Evolutionary conservation across 2,329 filamentous ascomycete genomes (phyloP).

Genomic region (Graphilbum ipis-grandicollis): DNA sequence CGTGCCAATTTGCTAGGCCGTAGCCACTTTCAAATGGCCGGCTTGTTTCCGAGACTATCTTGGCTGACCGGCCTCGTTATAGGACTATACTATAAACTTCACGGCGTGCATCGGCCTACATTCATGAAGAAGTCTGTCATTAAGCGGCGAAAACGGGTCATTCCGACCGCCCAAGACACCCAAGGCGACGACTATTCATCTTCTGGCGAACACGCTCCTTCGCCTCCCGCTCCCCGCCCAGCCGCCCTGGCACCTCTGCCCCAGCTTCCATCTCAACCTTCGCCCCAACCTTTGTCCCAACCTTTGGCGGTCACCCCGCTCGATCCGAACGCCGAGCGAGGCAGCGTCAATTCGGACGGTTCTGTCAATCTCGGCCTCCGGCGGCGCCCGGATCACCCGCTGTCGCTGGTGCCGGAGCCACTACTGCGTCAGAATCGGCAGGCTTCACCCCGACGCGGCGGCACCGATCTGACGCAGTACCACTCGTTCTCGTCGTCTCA

Average conservation of each 20-base stretch:
- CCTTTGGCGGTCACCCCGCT: constrained; percentile 8
- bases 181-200: constrained; percentile 21
- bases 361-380: constrained; percentile 45
- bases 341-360: constrained; percentile 43
- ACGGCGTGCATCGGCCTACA: constrained; percentile 79
- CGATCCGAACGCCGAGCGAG: constrained; percentile 26
- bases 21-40: too few species aligned
- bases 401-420: constrained; percentile 29
- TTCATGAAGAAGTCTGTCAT: constrained; percentile 99
- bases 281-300: too few species aligned
- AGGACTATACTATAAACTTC: constrained; percentile 94
- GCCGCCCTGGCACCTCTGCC: not conserved
- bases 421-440: constrained; percentile 24
- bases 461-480: constrained; percentile 31
- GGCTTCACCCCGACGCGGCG: constrained; percentile 20
- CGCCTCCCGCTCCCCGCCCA: constrained; percentile 14
- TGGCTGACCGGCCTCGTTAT: constrained; percentile 10
- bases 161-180: constrained; percentile 48
- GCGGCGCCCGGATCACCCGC: constrained; percentile 25
- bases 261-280: too few species aligned
- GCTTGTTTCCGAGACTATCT: too few species aligned
- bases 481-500: constrained; percentile 20
- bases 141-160: constrained; percentile 86
- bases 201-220: constrained; percentile 28
- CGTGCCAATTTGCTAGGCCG: too few species aligned